These are phyloP conservation scores for Diplodia mutila DNA, from an alignment of 2,329 filamentous ascomycete genomes.

Conservation along the genomic window DNA sequence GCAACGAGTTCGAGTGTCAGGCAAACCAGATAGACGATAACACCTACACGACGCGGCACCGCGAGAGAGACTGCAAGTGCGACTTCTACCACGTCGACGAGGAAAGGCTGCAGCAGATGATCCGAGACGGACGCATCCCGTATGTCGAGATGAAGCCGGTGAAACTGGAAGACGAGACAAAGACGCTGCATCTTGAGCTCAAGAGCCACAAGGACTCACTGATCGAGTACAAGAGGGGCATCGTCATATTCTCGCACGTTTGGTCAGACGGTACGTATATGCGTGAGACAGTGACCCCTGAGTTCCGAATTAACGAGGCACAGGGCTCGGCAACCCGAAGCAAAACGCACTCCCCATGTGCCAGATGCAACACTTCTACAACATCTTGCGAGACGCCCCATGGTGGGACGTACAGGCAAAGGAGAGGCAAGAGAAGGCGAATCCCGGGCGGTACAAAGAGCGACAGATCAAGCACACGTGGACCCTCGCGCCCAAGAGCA, in stretches of 20 bases:
- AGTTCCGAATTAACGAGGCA: not conserved
- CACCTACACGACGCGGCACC: not conserved
- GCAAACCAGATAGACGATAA: not conserved
- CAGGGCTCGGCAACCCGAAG: not conserved
- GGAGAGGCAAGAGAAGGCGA: not conserved
- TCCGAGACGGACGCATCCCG: not conserved
- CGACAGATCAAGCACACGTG: not conserved
- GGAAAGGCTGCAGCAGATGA: not conserved
- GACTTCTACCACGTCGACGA: not conserved
- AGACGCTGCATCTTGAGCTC: not conserved
- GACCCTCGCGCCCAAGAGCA: not conserved
- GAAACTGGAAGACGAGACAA: not conserved
- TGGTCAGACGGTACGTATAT: not conserved
- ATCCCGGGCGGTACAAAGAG: not conserved
- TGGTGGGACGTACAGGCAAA: not conserved
- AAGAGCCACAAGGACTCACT: not conserved
- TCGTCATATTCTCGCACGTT: not conserved
- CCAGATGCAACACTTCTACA: not conserved
- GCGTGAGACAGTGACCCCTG: not conserved
- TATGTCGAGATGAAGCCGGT: not conserved
- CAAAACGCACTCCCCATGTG: not conserved
- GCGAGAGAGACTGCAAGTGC: not conserved
- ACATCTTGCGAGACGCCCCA: not conserved
- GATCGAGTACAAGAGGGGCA: not conserved
- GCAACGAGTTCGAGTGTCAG: not conserved